These are phyloP conservation scores for Fraxinus xanthoxyloides DNA, from an alignment of 305 asterid species.

Conservation along the genomic window DNA sequence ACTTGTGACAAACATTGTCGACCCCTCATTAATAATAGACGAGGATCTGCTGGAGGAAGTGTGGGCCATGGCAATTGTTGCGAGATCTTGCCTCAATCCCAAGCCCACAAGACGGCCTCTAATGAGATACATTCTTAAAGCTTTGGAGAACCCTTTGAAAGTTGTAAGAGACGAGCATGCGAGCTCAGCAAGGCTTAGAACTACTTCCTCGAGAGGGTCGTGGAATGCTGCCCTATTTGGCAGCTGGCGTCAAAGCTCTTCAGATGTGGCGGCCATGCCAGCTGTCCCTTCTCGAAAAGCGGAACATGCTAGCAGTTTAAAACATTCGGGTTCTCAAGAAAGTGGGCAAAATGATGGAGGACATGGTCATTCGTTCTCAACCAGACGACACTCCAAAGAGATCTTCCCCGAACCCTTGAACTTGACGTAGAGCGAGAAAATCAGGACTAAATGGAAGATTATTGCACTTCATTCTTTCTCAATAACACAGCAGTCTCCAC, in stretches of 20 bases:
- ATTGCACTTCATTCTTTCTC: constrained; percentile 37
- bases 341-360: constrained; percentile 55
- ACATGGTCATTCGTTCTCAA: constrained; percentile 56
- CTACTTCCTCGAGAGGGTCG: not conserved
- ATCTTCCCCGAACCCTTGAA: constrained; percentile 63
- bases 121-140: constrained; percentile 12
- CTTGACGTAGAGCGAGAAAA: constrained; percentile 27
- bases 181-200: not conserved
- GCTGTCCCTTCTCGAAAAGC: constrained; percentile 31
- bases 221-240: not conserved
- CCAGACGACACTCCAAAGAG: constrained; percentile 57
- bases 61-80: constrained; percentile 21
- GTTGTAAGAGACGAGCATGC: not conserved
- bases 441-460: constrained; percentile 30
- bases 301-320: constrained; percentile 59
- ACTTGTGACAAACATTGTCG: not conserved
- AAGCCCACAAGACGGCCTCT: constrained; percentile 9
- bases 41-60: constrained; percentile 5
- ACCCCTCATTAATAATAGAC: constrained; percentile 16
- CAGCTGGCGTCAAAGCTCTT: not conserved
- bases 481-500: constrained; percentile 34
- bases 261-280: constrained; percentile 36
- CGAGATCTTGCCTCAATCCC: constrained; percentile 25
- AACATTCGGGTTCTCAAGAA: constrained; percentile 69
- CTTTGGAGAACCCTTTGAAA: not conserved